Conservation (phyloP, 345 rosid species). For the Gossypium ekmanianum region DNA sequence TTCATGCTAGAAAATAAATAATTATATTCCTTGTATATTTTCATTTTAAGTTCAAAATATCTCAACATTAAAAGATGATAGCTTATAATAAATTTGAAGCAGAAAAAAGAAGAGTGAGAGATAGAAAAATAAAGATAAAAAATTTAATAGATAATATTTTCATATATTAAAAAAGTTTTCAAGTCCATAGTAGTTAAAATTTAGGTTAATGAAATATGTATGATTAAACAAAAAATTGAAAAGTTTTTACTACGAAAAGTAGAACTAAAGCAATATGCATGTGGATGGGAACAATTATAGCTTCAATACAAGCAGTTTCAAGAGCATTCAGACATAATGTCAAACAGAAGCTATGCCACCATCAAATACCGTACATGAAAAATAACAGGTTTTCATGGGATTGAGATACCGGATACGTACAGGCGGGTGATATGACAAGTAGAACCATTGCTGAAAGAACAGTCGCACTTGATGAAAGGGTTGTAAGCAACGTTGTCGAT, state of each 20-base stretch:
- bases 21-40: neutral
- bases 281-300: neutral
- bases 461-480: slow-evolving; percentile 49
- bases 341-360: neutral
- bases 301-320: neutral
- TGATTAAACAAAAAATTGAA: too few species aligned
- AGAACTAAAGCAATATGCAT: neutral
- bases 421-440: slow-evolving; percentile 41
- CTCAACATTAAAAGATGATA: neutral
- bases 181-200: too few species aligned
- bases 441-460: slow-evolving; percentile 29
- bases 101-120: too few species aligned
- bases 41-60: neutral
- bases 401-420: slow-evolving; percentile 18
- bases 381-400: neutral
- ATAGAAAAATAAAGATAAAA: too few species aligned
- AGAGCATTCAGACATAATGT: slow-evolving; percentile 1
- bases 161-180: too few species aligned
- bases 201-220: too few species aligned
- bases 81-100: neutral
- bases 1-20: neutral
- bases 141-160: too few species aligned
- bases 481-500: slow-evolving; percentile 12
- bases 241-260: too few species aligned
- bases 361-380: neutral